Percentiles rank a stretch among this genome's conserved stretches.
phyloP scores from a whole-genome alignment of 2,329 filamentous ascomycete species.

The Pseudopithomyces maydicus region DNA sequence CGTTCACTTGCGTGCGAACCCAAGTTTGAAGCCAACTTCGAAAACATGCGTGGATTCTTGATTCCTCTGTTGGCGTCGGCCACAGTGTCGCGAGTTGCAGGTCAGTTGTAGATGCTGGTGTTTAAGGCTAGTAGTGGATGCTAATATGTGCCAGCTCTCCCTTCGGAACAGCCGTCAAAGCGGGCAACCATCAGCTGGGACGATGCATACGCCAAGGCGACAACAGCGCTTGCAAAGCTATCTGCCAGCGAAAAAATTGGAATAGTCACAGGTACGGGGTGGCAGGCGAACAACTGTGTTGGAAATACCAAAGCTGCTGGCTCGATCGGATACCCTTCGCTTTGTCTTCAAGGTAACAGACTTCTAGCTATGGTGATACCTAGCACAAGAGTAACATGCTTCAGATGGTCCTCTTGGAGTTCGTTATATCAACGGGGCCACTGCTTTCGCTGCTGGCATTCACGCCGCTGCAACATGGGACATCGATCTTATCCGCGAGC shows the following conservation, averaged over 20 bases:
- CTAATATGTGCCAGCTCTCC: conserved; percentile 25
- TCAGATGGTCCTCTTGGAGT: conserved; percentile 46
- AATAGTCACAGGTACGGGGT: conserved; percentile 45
- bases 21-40: conserved; percentile 6
- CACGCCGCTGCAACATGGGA: conserved; percentile 48
- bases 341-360: conserved; percentile 45
- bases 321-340: conserved; percentile 43
- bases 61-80: conserved; percentile 29
- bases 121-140: not conserved
- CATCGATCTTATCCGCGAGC: conserved; percentile 37
- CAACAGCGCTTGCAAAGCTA: conserved; percentile 45
- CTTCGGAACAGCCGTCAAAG: conserved; percentile 23
- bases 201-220: conserved; percentile 47
- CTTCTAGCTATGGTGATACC: conserved; percentile 7
- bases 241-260: conserved; percentile 47
- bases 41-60: conserved; percentile 33
- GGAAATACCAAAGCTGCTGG: conserved; percentile 42
- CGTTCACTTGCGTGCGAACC: conserved; percentile 2
- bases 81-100: conserved; percentile 25
- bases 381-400: not conserved
- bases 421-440: conserved; percentile 43
- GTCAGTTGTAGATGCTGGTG: conserved; percentile 10
- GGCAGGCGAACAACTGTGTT: conserved; percentile 41
- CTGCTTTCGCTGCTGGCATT: conserved; percentile 48
- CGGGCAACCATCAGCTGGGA: conserved; percentile 42